These are phyloP conservation scores for Plasmodium cynomolgi DNA, from an alignment of 169 alveolate genomes.

Conservation along the genomic window DNA sequence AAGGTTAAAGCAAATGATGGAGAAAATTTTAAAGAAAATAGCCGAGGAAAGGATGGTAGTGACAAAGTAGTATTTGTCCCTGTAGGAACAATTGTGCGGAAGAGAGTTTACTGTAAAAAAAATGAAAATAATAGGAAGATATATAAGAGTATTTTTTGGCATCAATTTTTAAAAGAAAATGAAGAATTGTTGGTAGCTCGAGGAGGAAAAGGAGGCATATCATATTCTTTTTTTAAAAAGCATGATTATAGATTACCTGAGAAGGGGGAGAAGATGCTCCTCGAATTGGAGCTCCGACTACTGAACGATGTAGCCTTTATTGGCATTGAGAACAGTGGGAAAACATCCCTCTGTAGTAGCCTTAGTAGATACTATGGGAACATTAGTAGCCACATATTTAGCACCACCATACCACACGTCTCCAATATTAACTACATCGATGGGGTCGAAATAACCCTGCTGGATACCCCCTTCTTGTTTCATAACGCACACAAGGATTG, in stretches of 20 bases:
- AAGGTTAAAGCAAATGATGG: constrained; percentile 82
- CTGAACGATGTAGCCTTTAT: constrained; percentile 85
- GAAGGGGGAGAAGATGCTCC: constrained; percentile 76
- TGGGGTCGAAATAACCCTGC: constrained; percentile 82
- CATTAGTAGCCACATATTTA: constrained; percentile 83
- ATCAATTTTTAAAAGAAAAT: constrained; percentile 80
- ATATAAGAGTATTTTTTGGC: constrained; percentile 67
- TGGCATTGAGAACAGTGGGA: constrained; percentile 84
- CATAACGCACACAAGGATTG: constrained; percentile 70
- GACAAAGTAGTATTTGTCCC: constrained; percentile 79
- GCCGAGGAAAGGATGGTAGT: constrained; percentile 84
- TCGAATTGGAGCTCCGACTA: constrained; percentile 84
- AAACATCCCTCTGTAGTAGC: constrained; percentile 83
- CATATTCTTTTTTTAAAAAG: constrained; percentile 85
- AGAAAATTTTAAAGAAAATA: constrained; percentile 82
- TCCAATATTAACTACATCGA: constrained; percentile 83
- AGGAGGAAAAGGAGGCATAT: constrained; percentile 88
- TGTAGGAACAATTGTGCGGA: constrained; percentile 83
- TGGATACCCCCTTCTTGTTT: constrained; percentile 84
- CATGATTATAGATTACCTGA: constrained; percentile 86
- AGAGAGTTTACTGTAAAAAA: constrained; percentile 77
- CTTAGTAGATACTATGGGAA: constrained; percentile 82
- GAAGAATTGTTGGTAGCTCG: constrained; percentile 82
- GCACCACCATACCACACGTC: constrained; percentile 86
- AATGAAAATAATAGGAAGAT: constrained; percentile 72